phyloP scores from a whole-genome alignment of 345 rosid species.

The Clausena lansium region DNA sequence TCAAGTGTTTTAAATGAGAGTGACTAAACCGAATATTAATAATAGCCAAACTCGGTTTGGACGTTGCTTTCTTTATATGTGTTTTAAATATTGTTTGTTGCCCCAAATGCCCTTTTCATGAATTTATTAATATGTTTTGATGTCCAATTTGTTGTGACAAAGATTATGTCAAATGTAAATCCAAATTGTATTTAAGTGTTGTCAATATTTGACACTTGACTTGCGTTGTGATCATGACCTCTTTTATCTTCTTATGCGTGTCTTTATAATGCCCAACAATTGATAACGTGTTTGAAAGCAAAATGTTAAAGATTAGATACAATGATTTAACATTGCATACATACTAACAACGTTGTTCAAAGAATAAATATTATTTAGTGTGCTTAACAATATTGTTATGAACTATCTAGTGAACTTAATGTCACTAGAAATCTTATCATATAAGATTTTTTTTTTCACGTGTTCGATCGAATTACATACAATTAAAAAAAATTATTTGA shows the following conservation, averaged over 20 bases:
- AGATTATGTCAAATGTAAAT: neutral
- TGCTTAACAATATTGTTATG: no score
- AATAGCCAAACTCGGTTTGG: neutral
- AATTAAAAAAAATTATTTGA: no score
- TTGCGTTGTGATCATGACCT: neutral
- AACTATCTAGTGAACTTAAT: no score
- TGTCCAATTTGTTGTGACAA: neutral
- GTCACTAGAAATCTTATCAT: no score
- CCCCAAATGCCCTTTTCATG: slow-evolving; percentile 3
- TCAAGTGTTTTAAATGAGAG: neutral
- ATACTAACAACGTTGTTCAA: neutral
- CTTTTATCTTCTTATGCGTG: neutral
- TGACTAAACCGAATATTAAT: neutral
- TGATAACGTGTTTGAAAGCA: neutral
- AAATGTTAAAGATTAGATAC: no score
- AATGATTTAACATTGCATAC: neutral
- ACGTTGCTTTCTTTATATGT: neutral
- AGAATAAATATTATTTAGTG: no score
- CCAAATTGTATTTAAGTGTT: neutral
- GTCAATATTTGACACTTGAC: neutral
- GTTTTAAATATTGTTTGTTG: neutral
- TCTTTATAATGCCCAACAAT: neutral
- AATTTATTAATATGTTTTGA: neutral
- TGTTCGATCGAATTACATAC: no score
- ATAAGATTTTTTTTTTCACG: no score